phyloP scores from a whole-genome alignment of 306 rosid species.

The Acacia crassicarpa region DNA sequence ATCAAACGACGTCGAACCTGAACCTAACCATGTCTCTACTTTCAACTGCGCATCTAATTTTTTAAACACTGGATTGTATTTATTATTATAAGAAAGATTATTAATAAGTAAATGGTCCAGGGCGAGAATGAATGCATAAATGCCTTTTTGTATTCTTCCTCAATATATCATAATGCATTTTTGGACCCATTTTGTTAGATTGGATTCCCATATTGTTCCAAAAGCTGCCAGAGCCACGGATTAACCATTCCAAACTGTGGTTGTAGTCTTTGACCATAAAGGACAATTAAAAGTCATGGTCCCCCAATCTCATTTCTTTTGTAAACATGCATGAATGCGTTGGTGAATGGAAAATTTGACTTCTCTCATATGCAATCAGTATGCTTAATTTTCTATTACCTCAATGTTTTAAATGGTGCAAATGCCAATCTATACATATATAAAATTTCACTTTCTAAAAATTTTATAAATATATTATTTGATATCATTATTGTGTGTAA shows the following conservation, averaged over 20 bases:
- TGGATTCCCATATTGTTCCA: conserved; percentile 25
- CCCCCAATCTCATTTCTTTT: background rate
- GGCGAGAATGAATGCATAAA: conserved; percentile 3
- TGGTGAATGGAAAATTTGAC: too few species aligned
- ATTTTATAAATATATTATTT: background rate
- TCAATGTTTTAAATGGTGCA: too few species aligned
- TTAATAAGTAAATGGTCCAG: conserved; percentile 2
- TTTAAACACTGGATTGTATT: too few species aligned
- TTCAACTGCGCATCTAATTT: too few species aligned
- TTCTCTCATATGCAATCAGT: too few species aligned
- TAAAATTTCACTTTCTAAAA: too few species aligned
- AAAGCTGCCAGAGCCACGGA: background rate
- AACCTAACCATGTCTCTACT: too few species aligned
- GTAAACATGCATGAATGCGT: background rate
- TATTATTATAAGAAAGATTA: too few species aligned
- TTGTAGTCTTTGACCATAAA: background rate
- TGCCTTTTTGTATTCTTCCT: conserved; percentile 6
- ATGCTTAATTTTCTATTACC: too few species aligned
- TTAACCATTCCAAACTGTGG: background rate
- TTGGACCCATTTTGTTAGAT: background rate
- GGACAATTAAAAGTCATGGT: too few species aligned
- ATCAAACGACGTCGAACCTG: too few species aligned
- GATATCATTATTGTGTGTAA: background rate
- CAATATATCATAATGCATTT: background rate
- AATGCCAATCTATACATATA: too few species aligned